Evolutionary conservation across 768 basidiomycete genomes (phyloP).

Genomic region (Tricholoma furcatifolium): DNA sequence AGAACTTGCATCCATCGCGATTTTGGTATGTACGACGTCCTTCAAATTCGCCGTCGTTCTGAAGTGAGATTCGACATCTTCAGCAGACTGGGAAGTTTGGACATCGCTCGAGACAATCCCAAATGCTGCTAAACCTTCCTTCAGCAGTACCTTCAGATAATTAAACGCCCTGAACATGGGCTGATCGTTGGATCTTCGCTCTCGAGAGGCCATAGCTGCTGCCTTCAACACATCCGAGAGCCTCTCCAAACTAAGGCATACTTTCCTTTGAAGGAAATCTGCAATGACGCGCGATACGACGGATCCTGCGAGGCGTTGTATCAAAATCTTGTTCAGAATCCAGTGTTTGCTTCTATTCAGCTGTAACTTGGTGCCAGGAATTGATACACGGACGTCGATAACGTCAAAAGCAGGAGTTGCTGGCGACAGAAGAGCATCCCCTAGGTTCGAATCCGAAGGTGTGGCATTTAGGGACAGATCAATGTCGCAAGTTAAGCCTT

Average conservation of each 20-base stretch:
- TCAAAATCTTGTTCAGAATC: slow-evolving; percentile 35
- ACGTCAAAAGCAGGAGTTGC: slow-evolving; percentile 29
- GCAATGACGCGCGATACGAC: slow-evolving; percentile 25
- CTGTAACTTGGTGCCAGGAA: slow-evolving; percentile 28
- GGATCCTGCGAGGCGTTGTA: slow-evolving; percentile 35
- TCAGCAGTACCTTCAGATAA: slow-evolving; percentile 27
- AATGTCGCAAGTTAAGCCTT: slow-evolving; percentile 9
- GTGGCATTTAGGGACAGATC: slow-evolving; percentile 7
- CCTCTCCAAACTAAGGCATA: slow-evolving; percentile 23
- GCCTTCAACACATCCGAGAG: slow-evolving; percentile 24
- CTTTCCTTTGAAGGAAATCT: slow-evolving; percentile 25
- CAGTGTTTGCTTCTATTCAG: slow-evolving; percentile 37
- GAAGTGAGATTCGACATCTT: slow-evolving; percentile 16
- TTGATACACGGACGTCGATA: slow-evolving; percentile 25
- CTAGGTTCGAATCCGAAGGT: not conserved
- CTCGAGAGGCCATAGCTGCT: not conserved
- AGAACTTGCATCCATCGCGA: slow-evolving; percentile 8
- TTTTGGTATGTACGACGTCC: slow-evolving; percentile 29
- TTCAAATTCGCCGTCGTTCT: slow-evolving; percentile 24
- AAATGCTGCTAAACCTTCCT: slow-evolving; percentile 22
- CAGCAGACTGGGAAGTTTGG: not conserved
- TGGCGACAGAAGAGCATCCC: not conserved
- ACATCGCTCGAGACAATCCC: no score
- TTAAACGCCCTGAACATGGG: slow-evolving; percentile 22
- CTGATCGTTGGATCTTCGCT: slow-evolving; percentile 4